phyloP scores from a whole-genome alignment of 805 yeast species.

The Candida argentea region DNA sequence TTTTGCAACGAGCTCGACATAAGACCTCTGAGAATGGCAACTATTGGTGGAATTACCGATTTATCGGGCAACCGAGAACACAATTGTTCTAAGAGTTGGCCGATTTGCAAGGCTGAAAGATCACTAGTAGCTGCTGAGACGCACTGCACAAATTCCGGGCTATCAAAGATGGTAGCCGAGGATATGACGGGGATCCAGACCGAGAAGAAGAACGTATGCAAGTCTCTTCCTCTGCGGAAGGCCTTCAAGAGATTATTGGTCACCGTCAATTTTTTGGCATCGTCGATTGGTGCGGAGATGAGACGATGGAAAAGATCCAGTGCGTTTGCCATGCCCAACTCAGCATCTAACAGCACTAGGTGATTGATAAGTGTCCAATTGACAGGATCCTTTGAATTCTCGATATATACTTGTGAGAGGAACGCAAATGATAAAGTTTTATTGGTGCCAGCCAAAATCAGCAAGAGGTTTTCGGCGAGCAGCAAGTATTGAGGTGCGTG shows the following conservation, averaged over 20 bases:
- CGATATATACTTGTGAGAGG: slow-evolving; percentile 28
- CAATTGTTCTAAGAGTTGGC: slow-evolving; percentile 4
- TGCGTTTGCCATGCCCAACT: slow-evolving; percentile 42
- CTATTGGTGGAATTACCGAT: too few species aligned
- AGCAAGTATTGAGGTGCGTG: slow-evolving; percentile 19
- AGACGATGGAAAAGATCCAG: slow-evolving; percentile 17
- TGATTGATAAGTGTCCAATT: slow-evolving; percentile 39
- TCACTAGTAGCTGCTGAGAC: slow-evolving; percentile 32
- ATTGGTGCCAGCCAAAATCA: slow-evolving; percentile 38
- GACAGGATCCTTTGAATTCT: slow-evolving; percentile 6
- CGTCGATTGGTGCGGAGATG: slow-evolving; percentile 1
- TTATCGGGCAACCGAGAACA: too few species aligned
- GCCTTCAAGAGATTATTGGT: slow-evolving; percentile 33
- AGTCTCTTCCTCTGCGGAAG: slow-evolving; percentile 49
- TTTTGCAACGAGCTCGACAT: too few species aligned
- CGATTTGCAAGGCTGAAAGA: slow-evolving; percentile 40
- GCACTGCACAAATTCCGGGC: slow-evolving; percentile 17
- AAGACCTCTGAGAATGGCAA: too few species aligned
- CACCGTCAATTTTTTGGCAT: slow-evolving; percentile 6
- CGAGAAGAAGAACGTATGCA: slow-evolving; percentile 33
- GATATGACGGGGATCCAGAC: slow-evolving; percentile 30
- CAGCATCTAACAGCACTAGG: slow-evolving; percentile 45
- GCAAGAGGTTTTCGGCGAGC: slow-evolving; percentile 34
- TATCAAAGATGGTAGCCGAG: slow-evolving; percentile 13
- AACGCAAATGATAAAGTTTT: slow-evolving; percentile 46